Evolutionary conservation across 345 rosid genomes (phyloP).

Genomic region (Corchorus olitorius): DNA sequence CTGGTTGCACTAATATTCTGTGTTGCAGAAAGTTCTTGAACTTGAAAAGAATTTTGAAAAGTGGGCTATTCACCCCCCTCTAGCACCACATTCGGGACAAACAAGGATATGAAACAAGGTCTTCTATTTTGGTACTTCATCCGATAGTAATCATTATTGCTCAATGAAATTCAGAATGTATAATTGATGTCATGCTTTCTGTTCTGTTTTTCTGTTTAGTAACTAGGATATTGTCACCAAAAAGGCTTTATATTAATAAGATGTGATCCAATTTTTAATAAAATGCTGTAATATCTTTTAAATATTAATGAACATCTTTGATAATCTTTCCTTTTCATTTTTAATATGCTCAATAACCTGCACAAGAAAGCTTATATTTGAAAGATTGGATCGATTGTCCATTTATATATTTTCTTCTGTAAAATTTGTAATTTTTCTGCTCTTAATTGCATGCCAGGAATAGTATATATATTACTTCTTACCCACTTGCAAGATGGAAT

Average conservation of each 20-base stretch:
- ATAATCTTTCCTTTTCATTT: not conserved
- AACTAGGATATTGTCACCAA: no score
- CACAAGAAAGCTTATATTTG: not conserved
- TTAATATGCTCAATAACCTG: not conserved
- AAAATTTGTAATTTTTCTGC: not conserved
- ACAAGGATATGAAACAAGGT: no score
- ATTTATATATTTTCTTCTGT: not conserved
- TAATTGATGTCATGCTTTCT: no score
- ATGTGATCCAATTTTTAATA: not conserved
- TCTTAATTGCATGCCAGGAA: not conserved
- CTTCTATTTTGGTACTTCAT: no score
- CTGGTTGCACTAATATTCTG: no score
- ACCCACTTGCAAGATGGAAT: not conserved
- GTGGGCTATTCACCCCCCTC: no score
- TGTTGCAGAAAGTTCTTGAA: no score
- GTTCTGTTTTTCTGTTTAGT: no score
- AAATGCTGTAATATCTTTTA: not conserved
- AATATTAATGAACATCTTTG: not conserved
- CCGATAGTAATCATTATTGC: no score
- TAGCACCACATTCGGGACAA: no score
- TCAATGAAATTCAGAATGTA: no score
- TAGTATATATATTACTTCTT: not conserved
- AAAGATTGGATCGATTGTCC: not conserved
- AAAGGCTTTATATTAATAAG: not conserved
- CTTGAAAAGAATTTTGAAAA: no score